phyloP scores from a whole-genome alignment of 768 basidiomycete genomes.

The Lentinula sp. region DNA sequence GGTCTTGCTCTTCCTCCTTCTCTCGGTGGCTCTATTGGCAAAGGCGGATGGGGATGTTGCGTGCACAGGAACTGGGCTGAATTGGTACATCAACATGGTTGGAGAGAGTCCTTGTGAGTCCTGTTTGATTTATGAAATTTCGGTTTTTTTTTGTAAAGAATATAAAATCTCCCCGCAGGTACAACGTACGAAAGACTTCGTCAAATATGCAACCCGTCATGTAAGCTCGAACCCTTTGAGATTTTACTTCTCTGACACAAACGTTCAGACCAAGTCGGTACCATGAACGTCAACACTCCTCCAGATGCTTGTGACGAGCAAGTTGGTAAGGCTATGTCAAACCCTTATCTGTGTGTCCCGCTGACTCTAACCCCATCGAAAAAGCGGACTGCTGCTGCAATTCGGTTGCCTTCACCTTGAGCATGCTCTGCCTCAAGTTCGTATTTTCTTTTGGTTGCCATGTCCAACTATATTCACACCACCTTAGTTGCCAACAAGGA shows the following conservation, averaged over 20 bases:
- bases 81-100: slow-evolving; percentile 20
- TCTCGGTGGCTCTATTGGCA: neutral
- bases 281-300: slow-evolving; percentile 15
- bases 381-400: slow-evolving; percentile 21
- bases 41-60: slow-evolving; percentile 13
- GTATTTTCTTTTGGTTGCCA: neutral
- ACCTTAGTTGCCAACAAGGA: slow-evolving; percentile 17
- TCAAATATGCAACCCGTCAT: slow-evolving; percentile 17
- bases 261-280: slow-evolving; percentile 15
- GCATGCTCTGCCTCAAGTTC: slow-evolving; percentile 22
- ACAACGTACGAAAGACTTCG: slow-evolving; percentile 18
- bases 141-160: neutral
- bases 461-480: neutral
- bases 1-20: neutral
- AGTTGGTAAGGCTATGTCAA: slow-evolving; percentile 9
- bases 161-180: slow-evolving; percentile 7
- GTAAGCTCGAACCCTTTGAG: slow-evolving; percentile 8
- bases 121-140: too few species aligned
- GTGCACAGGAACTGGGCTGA: slow-evolving; percentile 13
- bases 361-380: neutral
- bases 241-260: neutral
- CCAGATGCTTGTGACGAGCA: slow-evolving; percentile 20
- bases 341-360: neutral
- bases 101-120: slow-evolving; percentile 22
- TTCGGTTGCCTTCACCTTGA: slow-evolving; percentile 18